Conservation (phyloP, 2,329 filamentous ascomycete species). For the Chaetomiaceae sp. region DNA sequence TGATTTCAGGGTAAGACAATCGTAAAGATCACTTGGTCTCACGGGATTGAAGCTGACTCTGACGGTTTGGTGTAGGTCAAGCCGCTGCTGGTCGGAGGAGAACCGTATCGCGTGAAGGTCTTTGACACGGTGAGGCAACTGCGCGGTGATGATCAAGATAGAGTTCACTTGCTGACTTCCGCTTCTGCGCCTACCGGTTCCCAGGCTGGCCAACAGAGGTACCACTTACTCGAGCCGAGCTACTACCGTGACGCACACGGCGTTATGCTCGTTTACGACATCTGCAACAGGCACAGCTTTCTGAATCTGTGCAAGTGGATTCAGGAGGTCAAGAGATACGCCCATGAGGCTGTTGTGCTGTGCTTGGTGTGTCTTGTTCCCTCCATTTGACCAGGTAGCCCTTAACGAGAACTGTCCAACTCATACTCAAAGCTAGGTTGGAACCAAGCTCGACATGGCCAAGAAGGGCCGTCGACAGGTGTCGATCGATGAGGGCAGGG, state of each 20-base stretch:
- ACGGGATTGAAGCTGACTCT: neutral
- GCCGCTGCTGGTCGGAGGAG: constrained; percentile 16
- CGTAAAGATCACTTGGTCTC: neutral
- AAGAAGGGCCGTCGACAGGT: constrained; percentile 36
- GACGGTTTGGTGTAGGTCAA: neutral
- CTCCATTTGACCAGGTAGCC: neutral
- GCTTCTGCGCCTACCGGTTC: too few relatives aligned
- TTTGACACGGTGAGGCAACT: constrained; percentile 45
- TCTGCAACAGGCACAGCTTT: constrained; percentile 44
- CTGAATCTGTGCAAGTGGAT: constrained; percentile 49
- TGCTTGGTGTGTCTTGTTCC: constrained; percentile 36
- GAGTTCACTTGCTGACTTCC: neutral
- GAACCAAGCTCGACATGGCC: constrained; percentile 46
- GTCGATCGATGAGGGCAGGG: constrained; percentile 40
- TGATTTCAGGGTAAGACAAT: constrained; percentile 44
- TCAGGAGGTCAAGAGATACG: constrained; percentile 46
- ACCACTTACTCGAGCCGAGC: constrained; percentile 44
- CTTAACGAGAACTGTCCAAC: neutral
- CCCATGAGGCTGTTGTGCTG: constrained; percentile 41
- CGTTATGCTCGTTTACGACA: constrained; percentile 45
- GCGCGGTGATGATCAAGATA: too few relatives aligned
- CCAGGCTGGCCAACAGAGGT: constrained; percentile 42
- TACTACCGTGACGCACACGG: constrained; percentile 47
- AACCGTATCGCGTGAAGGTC: constrained; percentile 46
- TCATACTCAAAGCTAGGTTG: constrained; percentile 30